These are phyloP conservation scores for Calonectria honghensis DNA, from an alignment of 2,329 filamentous ascomycete genomes.

Conservation along the genomic window DNA sequence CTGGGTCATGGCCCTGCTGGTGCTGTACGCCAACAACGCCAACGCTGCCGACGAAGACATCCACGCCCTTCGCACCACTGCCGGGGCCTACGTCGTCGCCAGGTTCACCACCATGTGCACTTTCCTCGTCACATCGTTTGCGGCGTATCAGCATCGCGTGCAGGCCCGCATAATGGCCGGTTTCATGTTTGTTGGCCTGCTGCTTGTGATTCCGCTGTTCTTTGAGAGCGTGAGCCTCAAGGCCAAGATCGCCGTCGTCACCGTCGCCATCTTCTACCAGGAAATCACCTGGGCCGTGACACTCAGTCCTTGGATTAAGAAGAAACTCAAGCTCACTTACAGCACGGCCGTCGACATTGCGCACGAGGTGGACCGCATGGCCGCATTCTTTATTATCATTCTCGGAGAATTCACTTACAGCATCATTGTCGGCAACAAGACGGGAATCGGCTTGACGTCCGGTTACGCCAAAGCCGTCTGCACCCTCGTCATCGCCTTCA, in stretches of 20 bases:
- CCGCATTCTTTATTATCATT: conserved; percentile 72
- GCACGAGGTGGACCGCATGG: conserved; percentile 70
- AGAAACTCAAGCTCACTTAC: conserved; percentile 63
- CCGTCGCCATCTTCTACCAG: conserved; percentile 64
- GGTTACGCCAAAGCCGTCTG: conserved; percentile 67
- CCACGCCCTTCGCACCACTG: conserved; percentile 65
- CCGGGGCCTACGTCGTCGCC: conserved; percentile 67
- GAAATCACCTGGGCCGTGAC: conserved; percentile 66
- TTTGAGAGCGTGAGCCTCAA: conserved; percentile 62
- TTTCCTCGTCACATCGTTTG: conserved; percentile 66
- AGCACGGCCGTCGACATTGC: conserved; percentile 69
- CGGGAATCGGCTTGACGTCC: conserved; percentile 65
- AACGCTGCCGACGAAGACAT: conserved; percentile 65
- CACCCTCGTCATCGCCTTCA: conserved; percentile 69
- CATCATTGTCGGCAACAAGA: conserved; percentile 68
- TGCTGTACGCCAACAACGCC: conserved; percentile 70
- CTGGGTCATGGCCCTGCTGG: conserved; percentile 70
- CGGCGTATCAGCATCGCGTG: conserved; percentile 67
- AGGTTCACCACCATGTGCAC: conserved; percentile 64
- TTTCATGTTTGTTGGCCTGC: conserved; percentile 64
- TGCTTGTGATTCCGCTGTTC: conserved; percentile 66
- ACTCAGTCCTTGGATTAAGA: conserved; percentile 66
- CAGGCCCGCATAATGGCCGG: conserved; percentile 67
- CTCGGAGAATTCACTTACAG: conserved; percentile 70
- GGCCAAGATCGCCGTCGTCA: conserved; percentile 65